phyloP scores from a whole-genome alignment of 2,329 filamentous ascomycete genomes.

The Fusarium acutatum region DNA sequence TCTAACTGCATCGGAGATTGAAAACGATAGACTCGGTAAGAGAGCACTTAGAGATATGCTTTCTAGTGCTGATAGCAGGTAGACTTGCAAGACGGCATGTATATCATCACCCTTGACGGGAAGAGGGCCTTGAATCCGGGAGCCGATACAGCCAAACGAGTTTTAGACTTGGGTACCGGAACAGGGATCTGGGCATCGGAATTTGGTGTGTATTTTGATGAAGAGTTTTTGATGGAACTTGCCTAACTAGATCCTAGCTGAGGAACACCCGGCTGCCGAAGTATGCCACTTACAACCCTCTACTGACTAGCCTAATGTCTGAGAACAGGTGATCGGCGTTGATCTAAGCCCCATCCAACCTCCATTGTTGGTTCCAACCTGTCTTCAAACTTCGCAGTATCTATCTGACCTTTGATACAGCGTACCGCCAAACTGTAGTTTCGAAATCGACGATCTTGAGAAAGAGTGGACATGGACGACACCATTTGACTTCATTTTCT shows the following conservation, averaged over 20 bases:
- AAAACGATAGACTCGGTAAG: conserved; percentile 18
- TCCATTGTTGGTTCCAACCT: not conserved
- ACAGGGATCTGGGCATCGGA: conserved; percentile 25
- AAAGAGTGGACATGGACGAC: conserved; percentile 23
- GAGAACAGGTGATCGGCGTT: conserved; percentile 6
- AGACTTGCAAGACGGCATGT: conserved; percentile 19
- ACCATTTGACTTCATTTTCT: conserved; percentile 24
- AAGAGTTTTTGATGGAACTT: accelerated
- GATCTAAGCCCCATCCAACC: conserved; percentile 21
- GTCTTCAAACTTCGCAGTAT: accelerated
- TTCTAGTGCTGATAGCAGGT: not conserved
- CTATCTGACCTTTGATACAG: not conserved
- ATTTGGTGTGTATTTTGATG: not conserved
- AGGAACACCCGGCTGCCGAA: conserved; percentile 15
- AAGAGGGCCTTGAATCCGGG: conserved; percentile 21
- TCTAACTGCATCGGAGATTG: not conserved
- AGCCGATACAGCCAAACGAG: conserved; percentile 2
- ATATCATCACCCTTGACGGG: conserved; percentile 10
- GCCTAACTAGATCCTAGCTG: not conserved
- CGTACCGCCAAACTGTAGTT: conserved; percentile 16
- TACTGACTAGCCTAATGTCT: not conserved
- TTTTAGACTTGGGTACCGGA: conserved; percentile 22
- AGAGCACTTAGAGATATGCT: accelerated
- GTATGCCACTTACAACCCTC: not conserved
- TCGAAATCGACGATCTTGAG: conserved; percentile 22